Evolutionary conservation across 2,329 filamentous ascomycete species (phyloP).

Genomic region (Xylariaceae sp.): DNA sequence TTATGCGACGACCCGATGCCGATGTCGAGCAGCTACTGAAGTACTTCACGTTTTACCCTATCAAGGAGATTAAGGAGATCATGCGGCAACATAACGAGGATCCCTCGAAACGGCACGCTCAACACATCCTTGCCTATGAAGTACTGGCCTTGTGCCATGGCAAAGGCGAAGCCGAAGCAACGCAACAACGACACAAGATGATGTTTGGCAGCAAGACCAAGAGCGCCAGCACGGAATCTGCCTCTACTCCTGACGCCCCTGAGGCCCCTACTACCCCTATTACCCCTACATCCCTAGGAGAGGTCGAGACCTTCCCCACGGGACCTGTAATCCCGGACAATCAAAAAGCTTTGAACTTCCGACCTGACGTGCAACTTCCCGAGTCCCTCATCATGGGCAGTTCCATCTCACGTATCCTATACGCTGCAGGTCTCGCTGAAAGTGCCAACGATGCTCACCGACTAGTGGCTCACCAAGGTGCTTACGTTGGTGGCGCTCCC

Average conservation of each 20-base stretch:
- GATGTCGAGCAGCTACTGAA: slow-evolving; percentile 79
- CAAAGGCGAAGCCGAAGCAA: slow-evolving; percentile 53
- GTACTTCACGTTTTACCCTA: slow-evolving; percentile 82
- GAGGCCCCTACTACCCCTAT: background rate
- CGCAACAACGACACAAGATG: slow-evolving; percentile 50
- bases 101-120: slow-evolving; percentile 68
- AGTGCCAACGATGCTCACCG: slow-evolving; percentile 56
- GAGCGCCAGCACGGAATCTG: no score
- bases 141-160: slow-evolving; percentile 79
- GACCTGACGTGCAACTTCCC: slow-evolving; percentile 55
- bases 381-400: slow-evolving; percentile 47
- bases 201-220: slow-evolving; percentile 38
- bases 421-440: slow-evolving; percentile 52
- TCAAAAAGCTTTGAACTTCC: slow-evolving; percentile 43
- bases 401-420: slow-evolving; percentile 55
- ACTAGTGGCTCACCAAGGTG: slow-evolving; percentile 49
- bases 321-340: slow-evolving; percentile 24
- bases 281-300: slow-evolving; percentile 5
- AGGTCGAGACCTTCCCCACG: slow-evolving; percentile 20
- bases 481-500: slow-evolving; percentile 55
- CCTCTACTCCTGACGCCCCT: no score
- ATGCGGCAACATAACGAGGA: slow-evolving; percentile 64
- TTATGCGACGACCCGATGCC: slow-evolving; percentile 73
- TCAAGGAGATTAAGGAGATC: slow-evolving; percentile 58
- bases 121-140: slow-evolving; percentile 78